Conservation (phyloP, 371 early-diverging fungal genomes). For the Furculomyces boomerangus region DNA sequence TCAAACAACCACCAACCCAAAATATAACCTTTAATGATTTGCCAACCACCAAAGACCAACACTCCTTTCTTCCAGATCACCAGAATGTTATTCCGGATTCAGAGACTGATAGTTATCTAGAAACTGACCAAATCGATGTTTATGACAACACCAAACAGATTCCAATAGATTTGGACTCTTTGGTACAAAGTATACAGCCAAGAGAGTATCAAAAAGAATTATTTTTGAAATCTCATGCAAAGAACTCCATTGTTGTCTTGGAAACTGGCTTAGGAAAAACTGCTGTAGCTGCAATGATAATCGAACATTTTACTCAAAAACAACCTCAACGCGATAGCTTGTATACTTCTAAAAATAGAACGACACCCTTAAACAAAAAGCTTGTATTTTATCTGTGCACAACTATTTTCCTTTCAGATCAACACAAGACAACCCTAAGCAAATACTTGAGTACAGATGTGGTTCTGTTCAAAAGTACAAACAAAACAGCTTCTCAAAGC, state of each 20-base stretch:
- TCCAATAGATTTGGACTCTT: background rate
- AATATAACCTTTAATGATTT: too few species aligned
- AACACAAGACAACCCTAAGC: constrained; percentile 62
- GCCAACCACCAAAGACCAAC: too few species aligned
- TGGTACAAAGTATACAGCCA: constrained; percentile 20
- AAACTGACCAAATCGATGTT: too few species aligned
- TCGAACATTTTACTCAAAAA: constrained; percentile 40
- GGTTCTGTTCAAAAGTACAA: constrained; percentile 37
- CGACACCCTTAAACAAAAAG: constrained; percentile 4
- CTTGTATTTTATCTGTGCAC: constrained; percentile 66
- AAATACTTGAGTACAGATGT: constrained; percentile 32
- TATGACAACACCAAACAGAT: too few species aligned
- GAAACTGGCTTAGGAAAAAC: constrained; percentile 93
- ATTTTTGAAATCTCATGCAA: constrained; percentile 36
- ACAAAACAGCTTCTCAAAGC: background rate
- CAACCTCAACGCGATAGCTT: constrained; percentile 11
- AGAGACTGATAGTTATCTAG: too few species aligned
- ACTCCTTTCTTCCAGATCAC: too few species aligned
- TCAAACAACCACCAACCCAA: too few species aligned
- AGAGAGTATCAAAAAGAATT: constrained; percentile 65
- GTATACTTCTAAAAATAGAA: constrained; percentile 3
- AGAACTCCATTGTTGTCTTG: constrained; percentile 70
- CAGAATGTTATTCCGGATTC: too few species aligned
- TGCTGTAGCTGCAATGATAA: constrained; percentile 64
- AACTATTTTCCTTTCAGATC: constrained; percentile 65